phyloP scores from a whole-genome alignment of 768 basidiomycete species.

The Tulasnella sp. region DNA sequence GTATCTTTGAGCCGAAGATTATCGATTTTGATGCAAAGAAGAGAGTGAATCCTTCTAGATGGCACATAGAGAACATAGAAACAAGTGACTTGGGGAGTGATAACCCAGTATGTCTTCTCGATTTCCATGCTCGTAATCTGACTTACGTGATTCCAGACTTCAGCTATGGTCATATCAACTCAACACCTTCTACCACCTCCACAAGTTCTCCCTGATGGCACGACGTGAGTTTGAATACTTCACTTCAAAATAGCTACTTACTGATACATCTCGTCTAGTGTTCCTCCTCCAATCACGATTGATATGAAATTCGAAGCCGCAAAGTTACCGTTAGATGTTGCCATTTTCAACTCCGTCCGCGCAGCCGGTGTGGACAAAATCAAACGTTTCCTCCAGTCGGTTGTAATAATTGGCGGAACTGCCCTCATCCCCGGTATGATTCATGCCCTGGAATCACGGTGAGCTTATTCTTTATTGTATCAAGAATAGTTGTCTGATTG shows the following conservation, averaged over 20 bases:
- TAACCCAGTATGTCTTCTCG: slow-evolving; percentile 29
- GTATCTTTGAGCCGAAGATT: slow-evolving; percentile 84
- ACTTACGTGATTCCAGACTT: slow-evolving; percentile 39
- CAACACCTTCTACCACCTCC: slow-evolving; percentile 46
- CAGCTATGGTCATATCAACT: slow-evolving; percentile 84
- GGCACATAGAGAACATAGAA: slow-evolving; percentile 52
- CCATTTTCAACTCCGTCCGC: slow-evolving; percentile 84
- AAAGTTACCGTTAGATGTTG: slow-evolving; percentile 83
- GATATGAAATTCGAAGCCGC: slow-evolving; percentile 77
- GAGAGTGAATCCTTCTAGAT: slow-evolving; percentile 35
- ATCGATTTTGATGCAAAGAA: slow-evolving; percentile 79
- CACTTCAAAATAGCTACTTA: not conserved
- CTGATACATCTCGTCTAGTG: not conserved
- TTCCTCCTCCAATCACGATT: slow-evolving; percentile 29
- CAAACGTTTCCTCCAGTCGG: slow-evolving; percentile 74
- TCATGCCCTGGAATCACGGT: slow-evolving; percentile 83
- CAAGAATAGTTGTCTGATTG: too few relatives aligned
- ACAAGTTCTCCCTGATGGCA: not conserved
- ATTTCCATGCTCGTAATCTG: slow-evolving; percentile 17
- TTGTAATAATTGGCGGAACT: slow-evolving; percentile 77
- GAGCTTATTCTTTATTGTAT: slow-evolving; percentile 20
- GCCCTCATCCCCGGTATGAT: slow-evolving; percentile 70
- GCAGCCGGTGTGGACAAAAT: slow-evolving; percentile 82
- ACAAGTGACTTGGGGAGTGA: slow-evolving; percentile 42
- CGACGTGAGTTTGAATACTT: not conserved